phyloP scores from a whole-genome alignment of 1,139 yeast genomes.

The Pichia norvegensis region DNA sequence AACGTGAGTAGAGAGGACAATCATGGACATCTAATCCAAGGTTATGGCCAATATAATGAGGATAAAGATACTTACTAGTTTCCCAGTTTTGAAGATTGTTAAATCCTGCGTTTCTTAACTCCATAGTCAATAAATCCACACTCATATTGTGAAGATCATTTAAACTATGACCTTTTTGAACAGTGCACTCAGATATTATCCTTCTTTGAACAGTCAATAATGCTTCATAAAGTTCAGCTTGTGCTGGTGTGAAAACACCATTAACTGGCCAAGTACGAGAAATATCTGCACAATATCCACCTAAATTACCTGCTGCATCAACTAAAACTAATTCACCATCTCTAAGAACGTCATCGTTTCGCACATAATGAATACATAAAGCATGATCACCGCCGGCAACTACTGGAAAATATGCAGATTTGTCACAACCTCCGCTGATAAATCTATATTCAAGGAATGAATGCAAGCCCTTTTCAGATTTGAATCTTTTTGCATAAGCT shows the following conservation, averaged over 20 bases:
- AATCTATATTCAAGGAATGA: slow-evolving; percentile 81
- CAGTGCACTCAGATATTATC: slow-evolving; percentile 65
- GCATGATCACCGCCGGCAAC: slow-evolving; percentile 92
- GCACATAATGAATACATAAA: slow-evolving; percentile 79
- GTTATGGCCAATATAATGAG: slow-evolving; percentile 94
- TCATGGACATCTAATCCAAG: slow-evolving; percentile 92
- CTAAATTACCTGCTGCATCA: slow-evolving; percentile 92
- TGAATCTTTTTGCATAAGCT: slow-evolving; percentile 61
- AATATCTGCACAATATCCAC: slow-evolving; percentile 94
- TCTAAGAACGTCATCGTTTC: slow-evolving; percentile 72
- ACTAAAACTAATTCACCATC: slow-evolving; percentile 80
- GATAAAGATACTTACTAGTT: slow-evolving; percentile 56
- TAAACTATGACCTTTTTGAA: slow-evolving; percentile 43
- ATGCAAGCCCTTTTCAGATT: slow-evolving; percentile 68
- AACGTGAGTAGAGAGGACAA: slow-evolving; percentile 53
- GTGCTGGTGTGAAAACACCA: slow-evolving; percentile 63
- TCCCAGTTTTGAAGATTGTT: slow-evolving; percentile 41
- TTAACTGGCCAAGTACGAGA: slow-evolving; percentile 94
- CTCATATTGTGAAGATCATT: slow-evolving; percentile 74
- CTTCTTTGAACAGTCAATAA: slow-evolving; percentile 75
- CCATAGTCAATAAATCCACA: slow-evolving; percentile 49
- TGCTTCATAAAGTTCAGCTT: slow-evolving; percentile 79
- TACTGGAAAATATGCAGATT: slow-evolving; percentile 88
- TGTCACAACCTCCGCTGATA: slow-evolving; percentile 80
- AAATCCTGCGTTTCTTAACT: slow-evolving; percentile 69